Conservation (phyloP, 176 grass and related monocot genomes). For the Hsuehochloa calcarea region DNA sequence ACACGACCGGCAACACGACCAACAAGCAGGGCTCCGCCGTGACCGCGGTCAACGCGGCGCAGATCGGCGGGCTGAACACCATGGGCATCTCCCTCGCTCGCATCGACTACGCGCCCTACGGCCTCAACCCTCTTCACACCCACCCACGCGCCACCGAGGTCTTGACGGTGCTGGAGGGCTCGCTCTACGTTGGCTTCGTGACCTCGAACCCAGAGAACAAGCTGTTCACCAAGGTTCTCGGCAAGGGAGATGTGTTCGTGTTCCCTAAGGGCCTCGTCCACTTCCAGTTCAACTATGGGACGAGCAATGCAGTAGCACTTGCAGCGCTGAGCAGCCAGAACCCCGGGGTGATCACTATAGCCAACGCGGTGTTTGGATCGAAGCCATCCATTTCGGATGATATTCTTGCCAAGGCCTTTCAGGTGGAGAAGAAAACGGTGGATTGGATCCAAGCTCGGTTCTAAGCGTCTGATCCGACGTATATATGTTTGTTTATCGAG, state of each 20-base stretch:
- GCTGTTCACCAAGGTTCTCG: slow-evolving; percentile 22
- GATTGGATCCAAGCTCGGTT: slow-evolving; percentile 36
- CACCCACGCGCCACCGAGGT: slow-evolving; percentile 42
- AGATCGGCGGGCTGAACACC: slow-evolving; percentile 42
- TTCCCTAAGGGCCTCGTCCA: slow-evolving; percentile 36
- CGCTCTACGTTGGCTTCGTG: slow-evolving; percentile 40
- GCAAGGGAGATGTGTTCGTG: slow-evolving; percentile 26
- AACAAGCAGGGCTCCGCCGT: slow-evolving; percentile 33
- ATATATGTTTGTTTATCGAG: not conserved
- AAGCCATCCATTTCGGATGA: slow-evolving; percentile 37
- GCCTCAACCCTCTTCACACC: slow-evolving; percentile 47
- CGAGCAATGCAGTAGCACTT: slow-evolving; percentile 13
- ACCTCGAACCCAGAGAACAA: slow-evolving; percentile 22
- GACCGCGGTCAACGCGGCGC: slow-evolving; percentile 24
- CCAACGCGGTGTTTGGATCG: slow-evolving; percentile 34
- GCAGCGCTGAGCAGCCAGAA: slow-evolving; percentile 42
- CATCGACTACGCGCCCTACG: slow-evolving; percentile 34
- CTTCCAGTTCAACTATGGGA: slow-evolving; percentile 43
- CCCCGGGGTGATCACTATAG: slow-evolving; percentile 37
- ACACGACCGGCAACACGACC: slow-evolving; percentile 26
- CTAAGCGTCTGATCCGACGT: not conserved
- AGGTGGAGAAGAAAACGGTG: slow-evolving; percentile 36
- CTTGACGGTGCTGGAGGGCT: slow-evolving; percentile 38
- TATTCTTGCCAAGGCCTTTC: slow-evolving; percentile 45
- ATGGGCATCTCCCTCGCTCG: slow-evolving; percentile 21